Percentiles rank a stretch among this genome's conserved stretches.
Evolutionary conservation across 345 rosid species (phyloP).

Genomic region (Citrus unshiu): DNA sequence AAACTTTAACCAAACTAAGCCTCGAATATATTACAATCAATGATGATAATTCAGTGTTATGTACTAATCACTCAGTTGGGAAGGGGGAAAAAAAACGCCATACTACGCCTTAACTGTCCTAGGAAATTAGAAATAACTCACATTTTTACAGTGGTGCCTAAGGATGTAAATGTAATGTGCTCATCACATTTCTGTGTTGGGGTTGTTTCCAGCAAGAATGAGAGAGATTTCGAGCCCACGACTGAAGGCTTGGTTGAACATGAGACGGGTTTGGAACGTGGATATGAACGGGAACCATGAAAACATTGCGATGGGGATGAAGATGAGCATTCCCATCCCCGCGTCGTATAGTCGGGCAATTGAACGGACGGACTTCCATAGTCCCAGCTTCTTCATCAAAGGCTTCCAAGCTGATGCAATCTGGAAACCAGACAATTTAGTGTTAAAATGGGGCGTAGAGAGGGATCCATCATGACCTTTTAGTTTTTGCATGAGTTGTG

Average conservation of each 20-base stretch:
- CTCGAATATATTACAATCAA: neutral
- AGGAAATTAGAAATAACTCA: neutral
- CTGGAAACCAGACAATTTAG: constrained; percentile 29
- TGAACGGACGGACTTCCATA: constrained; percentile 93
- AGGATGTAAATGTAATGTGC: neutral
- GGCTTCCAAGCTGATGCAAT: constrained; percentile 97
- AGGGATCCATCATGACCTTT: neutral
- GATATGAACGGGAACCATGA: constrained; percentile 98
- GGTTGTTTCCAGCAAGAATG: constrained; percentile 95
- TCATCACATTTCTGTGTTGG: constrained; percentile 48
- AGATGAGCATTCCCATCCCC: constrained; percentile 93
- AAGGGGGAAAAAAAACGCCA: no score
- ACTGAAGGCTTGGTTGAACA: constrained; percentile 44
- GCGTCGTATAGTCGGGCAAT: constrained; percentile 84
- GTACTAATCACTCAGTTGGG: neutral
- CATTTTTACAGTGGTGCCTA: constrained; percentile 9
- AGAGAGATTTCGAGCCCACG: constrained; percentile 92
- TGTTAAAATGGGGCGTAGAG: neutral
- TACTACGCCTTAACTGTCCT: neutral
- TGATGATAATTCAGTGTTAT: neutral
- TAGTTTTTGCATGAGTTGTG: neutral
- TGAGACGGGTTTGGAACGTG: constrained; percentile 94
- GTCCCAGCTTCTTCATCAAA: constrained; percentile 56
- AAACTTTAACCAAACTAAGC: neutral
- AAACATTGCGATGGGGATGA: constrained; percentile 72